Percentiles rank a stretch among this genome's conserved stretches.
Evolutionary conservation across 257 asterid genomes (phyloP).

Genomic region (Cynanchum wilfordii): DNA sequence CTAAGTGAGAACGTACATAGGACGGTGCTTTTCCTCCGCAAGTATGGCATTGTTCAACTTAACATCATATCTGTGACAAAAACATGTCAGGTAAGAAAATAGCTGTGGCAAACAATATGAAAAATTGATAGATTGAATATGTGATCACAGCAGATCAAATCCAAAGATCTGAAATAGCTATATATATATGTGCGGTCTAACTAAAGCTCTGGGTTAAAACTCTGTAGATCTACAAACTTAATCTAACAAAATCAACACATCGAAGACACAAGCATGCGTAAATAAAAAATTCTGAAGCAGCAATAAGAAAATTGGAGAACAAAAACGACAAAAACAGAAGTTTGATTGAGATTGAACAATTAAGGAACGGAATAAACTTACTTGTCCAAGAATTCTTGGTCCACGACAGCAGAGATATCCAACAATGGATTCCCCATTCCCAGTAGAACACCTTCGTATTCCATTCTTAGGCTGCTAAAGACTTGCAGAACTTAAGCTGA

Average conservation of each 20-base stretch:
- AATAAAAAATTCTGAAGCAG: neutral
- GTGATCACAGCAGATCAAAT: neutral
- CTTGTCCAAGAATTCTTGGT: slow-evolving; percentile 80
- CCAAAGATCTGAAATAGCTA: neutral
- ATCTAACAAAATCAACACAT: neutral
- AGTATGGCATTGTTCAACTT: slow-evolving; percentile 82
- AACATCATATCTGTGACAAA: slow-evolving; percentile 51
- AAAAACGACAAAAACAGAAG: neutral
- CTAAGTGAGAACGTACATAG: slow-evolving; percentile 49
- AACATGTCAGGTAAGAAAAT: neutral
- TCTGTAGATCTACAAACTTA: slow-evolving; percentile 1
- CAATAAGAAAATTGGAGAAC: neutral
- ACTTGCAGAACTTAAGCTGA: neutral
- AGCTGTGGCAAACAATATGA: neutral
- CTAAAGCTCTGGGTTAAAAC: neutral
- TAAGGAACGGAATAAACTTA: slow-evolving; percentile 19
- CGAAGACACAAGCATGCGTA: neutral
- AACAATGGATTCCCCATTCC: slow-evolving; percentile 96
- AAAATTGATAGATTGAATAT: neutral
- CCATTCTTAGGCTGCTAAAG: slow-evolving; percentile 37
- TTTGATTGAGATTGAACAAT: neutral
- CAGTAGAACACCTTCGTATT: slow-evolving; percentile 55
- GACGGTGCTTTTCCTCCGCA: slow-evolving; percentile 91
- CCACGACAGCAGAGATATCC: slow-evolving; percentile 83
- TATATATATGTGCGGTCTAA: neutral